Percentiles rank a stretch among this genome's conserved stretches.
Evolutionary conservation across 805 yeast genomes (phyloP).

Genomic region (Candida chauliodis): DNA sequence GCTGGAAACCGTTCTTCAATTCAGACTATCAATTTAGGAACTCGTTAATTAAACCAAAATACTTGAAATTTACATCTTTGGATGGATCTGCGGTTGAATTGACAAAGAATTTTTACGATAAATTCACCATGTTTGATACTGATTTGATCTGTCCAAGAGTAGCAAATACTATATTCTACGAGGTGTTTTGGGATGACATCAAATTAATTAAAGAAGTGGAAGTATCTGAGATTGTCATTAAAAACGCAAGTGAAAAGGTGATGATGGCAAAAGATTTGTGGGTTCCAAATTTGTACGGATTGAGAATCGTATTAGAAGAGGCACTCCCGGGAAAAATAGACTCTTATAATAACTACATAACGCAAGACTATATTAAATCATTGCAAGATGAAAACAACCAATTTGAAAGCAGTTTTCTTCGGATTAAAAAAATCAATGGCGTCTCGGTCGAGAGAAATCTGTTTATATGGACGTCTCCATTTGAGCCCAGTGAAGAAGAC

Average conservation of each 20-base stretch:
- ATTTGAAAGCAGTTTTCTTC: constrained; percentile 15
- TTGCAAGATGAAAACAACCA: constrained; percentile 5
- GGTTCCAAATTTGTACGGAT: constrained; percentile 38
- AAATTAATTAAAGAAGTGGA: constrained; percentile 20
- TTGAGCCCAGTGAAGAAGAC: constrained; percentile 12
- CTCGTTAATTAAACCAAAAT: constrained; percentile 42
- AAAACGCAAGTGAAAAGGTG: constrained; percentile 13
- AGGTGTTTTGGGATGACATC: constrained; percentile 28
- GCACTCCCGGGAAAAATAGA: constrained; percentile 40
- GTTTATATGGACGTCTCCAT: constrained; percentile 30
- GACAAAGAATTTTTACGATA: constrained; percentile 21
- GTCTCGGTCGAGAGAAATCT: constrained; percentile 18
- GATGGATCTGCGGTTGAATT: constrained; percentile 31
- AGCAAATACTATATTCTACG: constrained; percentile 23
- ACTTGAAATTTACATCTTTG: constrained; percentile 19
- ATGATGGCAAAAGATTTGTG: constrained; percentile 28
- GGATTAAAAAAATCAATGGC: constrained; percentile 34
- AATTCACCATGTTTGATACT: constrained; percentile 21
- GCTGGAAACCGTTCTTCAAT: constrained; percentile 40
- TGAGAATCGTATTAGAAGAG: constrained; percentile 46
- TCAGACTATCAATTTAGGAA: constrained; percentile 38
- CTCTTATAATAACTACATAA: constrained; percentile 28
- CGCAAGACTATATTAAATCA: constrained; percentile 19
- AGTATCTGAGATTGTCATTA: constrained; percentile 18
- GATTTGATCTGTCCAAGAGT: constrained; percentile 28